Conservation (phyloP, 2,329 filamentous ascomycete genomes). For the Colletotrichum abscissum region DNA sequence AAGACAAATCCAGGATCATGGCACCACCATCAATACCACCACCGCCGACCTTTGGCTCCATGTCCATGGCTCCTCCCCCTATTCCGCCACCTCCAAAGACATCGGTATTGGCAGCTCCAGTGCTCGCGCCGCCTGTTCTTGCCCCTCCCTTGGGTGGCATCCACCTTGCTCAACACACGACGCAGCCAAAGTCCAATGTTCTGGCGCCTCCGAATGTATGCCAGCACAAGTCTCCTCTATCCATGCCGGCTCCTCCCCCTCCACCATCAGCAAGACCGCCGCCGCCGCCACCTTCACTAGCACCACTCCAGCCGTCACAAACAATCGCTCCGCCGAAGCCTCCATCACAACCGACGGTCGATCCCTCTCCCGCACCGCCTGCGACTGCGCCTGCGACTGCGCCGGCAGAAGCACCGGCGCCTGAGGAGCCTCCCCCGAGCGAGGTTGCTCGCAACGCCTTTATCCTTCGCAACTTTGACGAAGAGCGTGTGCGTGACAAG, state of each 20-base stretch:
- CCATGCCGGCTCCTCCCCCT: slow-evolving; percentile 45
- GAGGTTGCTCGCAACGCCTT: slow-evolving; percentile 67
- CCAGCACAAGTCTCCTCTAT: slow-evolving; percentile 49
- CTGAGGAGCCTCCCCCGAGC: slow-evolving; percentile 38
- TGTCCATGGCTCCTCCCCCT: slow-evolving; percentile 17
- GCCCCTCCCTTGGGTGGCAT: slow-evolving; percentile 48
- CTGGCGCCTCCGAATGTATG: slow-evolving; percentile 58
- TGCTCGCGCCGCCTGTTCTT: slow-evolving; percentile 52
- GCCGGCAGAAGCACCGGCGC: slow-evolving; percentile 31
- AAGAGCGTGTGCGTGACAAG: slow-evolving; percentile 66
- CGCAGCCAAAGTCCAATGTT: slow-evolving; percentile 54
- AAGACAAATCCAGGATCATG: slow-evolving; percentile 35
- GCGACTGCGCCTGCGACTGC: slow-evolving; percentile 37
- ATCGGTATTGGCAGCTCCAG: slow-evolving; percentile 45
- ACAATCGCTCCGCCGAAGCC: slow-evolving; percentile 28
- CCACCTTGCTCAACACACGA: slow-evolving; percentile 39
- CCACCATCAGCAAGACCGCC: slow-evolving; percentile 38
- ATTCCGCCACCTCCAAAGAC: slow-evolving; percentile 26
- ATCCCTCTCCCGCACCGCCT: slow-evolving; percentile 5
- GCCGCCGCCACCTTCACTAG: slow-evolving; percentile 34
- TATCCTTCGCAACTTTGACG: slow-evolving; percentile 70
- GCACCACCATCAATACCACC: slow-evolving; percentile 30
- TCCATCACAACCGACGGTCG: slow-evolving; percentile 24
- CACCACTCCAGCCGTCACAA: slow-evolving; percentile 35
- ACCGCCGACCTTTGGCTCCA: slow-evolving; percentile 10